phyloP scores from a whole-genome alignment of 352 stramenopile species.

The Salisapilia sapeloensis region DNA sequence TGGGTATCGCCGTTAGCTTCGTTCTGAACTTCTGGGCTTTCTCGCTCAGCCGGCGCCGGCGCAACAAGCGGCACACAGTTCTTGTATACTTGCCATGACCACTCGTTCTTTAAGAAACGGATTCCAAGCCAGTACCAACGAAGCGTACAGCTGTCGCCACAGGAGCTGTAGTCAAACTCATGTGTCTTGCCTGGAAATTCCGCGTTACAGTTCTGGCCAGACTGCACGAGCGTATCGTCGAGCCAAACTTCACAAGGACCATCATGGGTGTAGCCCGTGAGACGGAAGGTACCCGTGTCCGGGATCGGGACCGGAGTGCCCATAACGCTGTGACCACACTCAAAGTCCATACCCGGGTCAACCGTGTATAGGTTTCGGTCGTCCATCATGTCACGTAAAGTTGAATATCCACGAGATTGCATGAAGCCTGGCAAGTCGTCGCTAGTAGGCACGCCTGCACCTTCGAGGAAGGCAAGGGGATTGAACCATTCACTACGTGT shows the following conservation, averaged over 20 bases:
- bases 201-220: conserved; percentile 24
- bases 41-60: too few species aligned
- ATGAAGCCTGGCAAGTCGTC: conserved; percentile 22
- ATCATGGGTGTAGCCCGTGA: conserved; percentile 34
- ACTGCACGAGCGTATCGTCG: conserved; percentile 15
- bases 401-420: conserved; percentile 17
- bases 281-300: conserved; percentile 12
- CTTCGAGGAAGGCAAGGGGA: conserved; percentile 30
- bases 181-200: conserved; percentile 16
- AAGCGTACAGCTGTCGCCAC: conserved; percentile 19
- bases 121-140: conserved; percentile 40
- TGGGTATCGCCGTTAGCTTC: too few species aligned
- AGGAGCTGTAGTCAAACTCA: conserved; percentile 27
- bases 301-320: conserved; percentile 6
- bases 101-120: conserved; percentile 22
- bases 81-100: conserved; percentile 53
- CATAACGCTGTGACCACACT: conserved; percentile 30
- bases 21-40: too few species aligned
- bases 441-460: conserved; percentile 26
- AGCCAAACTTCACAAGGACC: conserved; percentile 44
- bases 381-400: conserved; percentile 30
- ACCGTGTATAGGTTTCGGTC: conserved; percentile 29
- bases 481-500: too few species aligned
- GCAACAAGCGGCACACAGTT: conserved; percentile 19
- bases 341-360: conserved; percentile 24